Evolutionary conservation across 2,329 filamentous ascomycete genomes (phyloP).

Genomic region (Curvularia eragrostidis): DNA sequence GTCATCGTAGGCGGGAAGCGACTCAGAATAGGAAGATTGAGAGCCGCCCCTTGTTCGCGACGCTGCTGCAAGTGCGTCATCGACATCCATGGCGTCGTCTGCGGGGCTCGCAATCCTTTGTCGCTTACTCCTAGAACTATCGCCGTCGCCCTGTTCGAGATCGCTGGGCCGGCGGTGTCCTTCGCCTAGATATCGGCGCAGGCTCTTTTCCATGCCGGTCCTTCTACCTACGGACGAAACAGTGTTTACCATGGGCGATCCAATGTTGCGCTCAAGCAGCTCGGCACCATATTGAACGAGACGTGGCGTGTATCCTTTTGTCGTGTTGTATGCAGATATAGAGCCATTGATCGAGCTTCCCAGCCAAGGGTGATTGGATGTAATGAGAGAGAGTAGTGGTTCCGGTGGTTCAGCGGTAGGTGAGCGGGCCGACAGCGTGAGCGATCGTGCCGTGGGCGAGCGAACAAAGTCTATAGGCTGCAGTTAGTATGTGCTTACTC

Average conservation of each 20-base stretch:
- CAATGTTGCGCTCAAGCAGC: slow-evolving; percentile 87
- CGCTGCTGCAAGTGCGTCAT: slow-evolving; percentile 47
- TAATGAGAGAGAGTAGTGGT: slow-evolving; percentile 84
- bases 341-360: slow-evolving; percentile 85
- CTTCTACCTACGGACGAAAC: slow-evolving; percentile 82
- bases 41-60: slow-evolving; percentile 61
- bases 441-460: slow-evolving; percentile 47
- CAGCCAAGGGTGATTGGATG: slow-evolving; percentile 84
- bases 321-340: slow-evolving; percentile 81
- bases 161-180: slow-evolving; percentile 59
- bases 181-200: slow-evolving; percentile 80
- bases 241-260: slow-evolving; percentile 80
- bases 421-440: slow-evolving; percentile 44
- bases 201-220: slow-evolving; percentile 85
- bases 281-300: slow-evolving; percentile 88
- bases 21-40: slow-evolving; percentile 72
- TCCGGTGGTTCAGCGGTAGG: slow-evolving; percentile 64
- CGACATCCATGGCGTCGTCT: slow-evolving; percentile 56
- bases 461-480: slow-evolving; percentile 52
- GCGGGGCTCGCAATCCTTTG: slow-evolving; percentile 52
- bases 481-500: slow-evolving; percentile 21
- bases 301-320: slow-evolving; percentile 88
- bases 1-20: slow-evolving; percentile 84
- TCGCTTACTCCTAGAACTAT: slow-evolving; percentile 49
- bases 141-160: slow-evolving; percentile 54